phyloP scores from a whole-genome alignment of 306 rosid genomes.

The Pyrus betulifolia region DNA sequence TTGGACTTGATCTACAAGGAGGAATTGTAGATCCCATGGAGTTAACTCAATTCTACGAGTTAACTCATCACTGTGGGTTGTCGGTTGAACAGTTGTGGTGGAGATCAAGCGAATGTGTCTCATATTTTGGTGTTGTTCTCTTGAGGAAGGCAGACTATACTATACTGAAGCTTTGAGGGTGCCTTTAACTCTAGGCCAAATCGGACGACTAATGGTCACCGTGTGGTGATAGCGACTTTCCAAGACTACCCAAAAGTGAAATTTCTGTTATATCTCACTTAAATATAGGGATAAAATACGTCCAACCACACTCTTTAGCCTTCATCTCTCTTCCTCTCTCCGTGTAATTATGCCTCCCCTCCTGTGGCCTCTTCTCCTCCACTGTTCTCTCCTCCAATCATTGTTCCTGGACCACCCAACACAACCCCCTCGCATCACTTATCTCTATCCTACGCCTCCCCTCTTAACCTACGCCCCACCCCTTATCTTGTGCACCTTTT shows the following conservation, averaged over 20 bases:
- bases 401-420: too few relatives aligned
- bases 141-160: not conserved
- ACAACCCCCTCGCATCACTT: not conserved
- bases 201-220: too few relatives aligned
- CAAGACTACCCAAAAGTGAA: too few relatives aligned
- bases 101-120: not conserved
- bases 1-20: slow-evolving; percentile 9
- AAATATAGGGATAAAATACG: too few relatives aligned
- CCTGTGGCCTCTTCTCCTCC: too few relatives aligned
- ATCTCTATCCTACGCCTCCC: slow-evolving; percentile 2
- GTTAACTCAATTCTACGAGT: slow-evolving; percentile 13
- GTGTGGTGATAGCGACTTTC: too few relatives aligned
- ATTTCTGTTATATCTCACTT: too few relatives aligned
- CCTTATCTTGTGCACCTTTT: slow-evolving; percentile 27
- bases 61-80: not conserved
- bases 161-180: not conserved
- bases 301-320: too few relatives aligned
- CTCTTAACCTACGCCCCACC: not conserved
- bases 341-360: too few relatives aligned
- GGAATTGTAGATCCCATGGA: slow-evolving; percentile 30
- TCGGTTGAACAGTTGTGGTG: not conserved
- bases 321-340: too few relatives aligned
- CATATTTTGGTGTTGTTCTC: not conserved
- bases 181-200: not conserved
- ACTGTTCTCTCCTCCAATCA: too few relatives aligned